These are phyloP conservation scores for Talaromyces wortmannii DNA, from an alignment of 495 filamentous ascomycete genomes.

Conservation along the genomic window DNA sequence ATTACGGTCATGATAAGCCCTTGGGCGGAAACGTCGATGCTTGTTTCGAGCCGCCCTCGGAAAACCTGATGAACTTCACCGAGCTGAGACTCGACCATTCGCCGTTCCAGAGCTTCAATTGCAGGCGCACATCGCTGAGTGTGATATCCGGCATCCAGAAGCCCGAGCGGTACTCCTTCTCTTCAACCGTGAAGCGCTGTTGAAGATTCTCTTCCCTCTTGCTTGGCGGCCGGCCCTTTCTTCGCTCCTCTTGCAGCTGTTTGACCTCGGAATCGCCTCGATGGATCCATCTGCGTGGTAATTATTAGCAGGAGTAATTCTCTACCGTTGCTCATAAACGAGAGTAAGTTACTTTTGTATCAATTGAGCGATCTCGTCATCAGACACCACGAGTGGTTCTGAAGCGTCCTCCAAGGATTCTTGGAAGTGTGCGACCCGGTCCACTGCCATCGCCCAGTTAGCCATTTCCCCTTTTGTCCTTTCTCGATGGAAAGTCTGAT, in stretches of 20 bases:
- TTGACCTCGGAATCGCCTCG: conserved; percentile 72
- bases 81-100: conserved; percentile 53
- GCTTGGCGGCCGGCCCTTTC: conserved; percentile 75
- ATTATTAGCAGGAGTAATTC: no score
- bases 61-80: conserved; percentile 57
- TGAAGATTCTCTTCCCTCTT: conserved; percentile 69
- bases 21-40: conserved; percentile 64
- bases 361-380: conserved; percentile 51
- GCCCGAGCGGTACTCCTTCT: conserved; percentile 76
- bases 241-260: conserved; percentile 63
- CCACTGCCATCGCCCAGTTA: conserved; percentile 40
- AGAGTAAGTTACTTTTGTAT: conserved; percentile 49
- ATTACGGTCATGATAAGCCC: conserved; percentile 38
- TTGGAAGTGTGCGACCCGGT: conserved; percentile 67
- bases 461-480: neutral
- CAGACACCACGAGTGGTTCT: conserved; percentile 38
- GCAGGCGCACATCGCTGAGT: conserved; percentile 43
- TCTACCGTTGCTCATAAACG: no score
- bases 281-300: conserved; percentile 56
- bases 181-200: conserved; percentile 60
- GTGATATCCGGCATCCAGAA: conserved; percentile 68
- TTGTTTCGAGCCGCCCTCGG: conserved; percentile 46
- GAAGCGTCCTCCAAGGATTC: conserved; percentile 48
- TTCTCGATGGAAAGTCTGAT: neutral
- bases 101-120: conserved; percentile 53